Percentiles rank a stretch among this genome's conserved stretches.
Conservation (phyloP, 73 alveolate species). For the Paramecium tetraurelia region DNA sequence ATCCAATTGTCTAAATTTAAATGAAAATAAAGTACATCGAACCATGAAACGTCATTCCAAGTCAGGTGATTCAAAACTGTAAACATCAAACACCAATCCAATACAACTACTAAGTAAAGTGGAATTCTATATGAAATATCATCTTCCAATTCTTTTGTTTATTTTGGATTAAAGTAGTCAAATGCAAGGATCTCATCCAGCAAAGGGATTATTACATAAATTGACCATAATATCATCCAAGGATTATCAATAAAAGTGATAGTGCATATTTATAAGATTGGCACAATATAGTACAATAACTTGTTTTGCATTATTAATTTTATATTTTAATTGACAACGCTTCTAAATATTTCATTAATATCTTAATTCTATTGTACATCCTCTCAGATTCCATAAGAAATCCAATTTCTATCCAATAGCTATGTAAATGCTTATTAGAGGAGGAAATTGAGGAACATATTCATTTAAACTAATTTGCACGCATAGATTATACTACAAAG, state of each 20-base stretch:
- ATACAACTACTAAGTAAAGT: constrained; percentile 43
- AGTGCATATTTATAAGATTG: background rate
- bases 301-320: background rate
- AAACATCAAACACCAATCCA: constrained; percentile 57
- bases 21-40: background rate
- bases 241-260: constrained; percentile 3
- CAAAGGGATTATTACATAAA: constrained; percentile 64
- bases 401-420: no score
- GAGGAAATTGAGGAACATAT: background rate
- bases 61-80: constrained; percentile 27
- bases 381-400: background rate
- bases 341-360: background rate
- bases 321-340: background rate
- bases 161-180: constrained; percentile 40
- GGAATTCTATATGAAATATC: constrained; percentile 58
- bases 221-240: constrained; percentile 53
- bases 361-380: background rate
- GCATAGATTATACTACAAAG: background rate
- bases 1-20: constrained; percentile 28
- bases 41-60: background rate
- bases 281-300: constrained; percentile 45
- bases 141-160: constrained; percentile 10
- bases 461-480: background rate
- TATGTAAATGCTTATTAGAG: background rate
- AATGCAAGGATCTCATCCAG: constrained; percentile 42